Conservation (phyloP, 257 asterid species). For the Gentiana straminea region DNA sequence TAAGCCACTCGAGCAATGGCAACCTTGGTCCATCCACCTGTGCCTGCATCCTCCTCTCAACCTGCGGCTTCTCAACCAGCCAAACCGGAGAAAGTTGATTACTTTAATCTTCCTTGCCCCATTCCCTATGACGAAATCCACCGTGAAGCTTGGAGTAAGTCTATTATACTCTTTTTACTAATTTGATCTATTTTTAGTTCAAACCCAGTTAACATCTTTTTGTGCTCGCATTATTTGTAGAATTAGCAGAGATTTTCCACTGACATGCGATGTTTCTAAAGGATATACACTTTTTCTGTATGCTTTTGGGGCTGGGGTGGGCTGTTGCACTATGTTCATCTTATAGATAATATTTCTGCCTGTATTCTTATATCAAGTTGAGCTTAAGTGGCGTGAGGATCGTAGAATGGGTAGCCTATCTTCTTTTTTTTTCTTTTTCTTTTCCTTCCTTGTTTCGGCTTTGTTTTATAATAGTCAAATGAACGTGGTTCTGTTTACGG, state of each 20-base stretch:
- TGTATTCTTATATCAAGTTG: not conserved
- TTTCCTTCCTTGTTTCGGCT: no score
- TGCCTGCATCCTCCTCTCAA: constrained; percentile 17
- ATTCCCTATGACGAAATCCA: constrained; percentile 92
- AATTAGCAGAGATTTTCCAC: not conserved
- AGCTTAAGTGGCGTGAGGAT: no score
- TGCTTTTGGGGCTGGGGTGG: no score
- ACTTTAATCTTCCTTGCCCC: constrained; percentile 77
- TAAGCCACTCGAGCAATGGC: constrained; percentile 39
- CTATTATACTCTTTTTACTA: constrained; percentile 2
- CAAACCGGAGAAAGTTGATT: constrained; percentile 53
- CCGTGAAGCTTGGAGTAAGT: constrained; percentile 89
- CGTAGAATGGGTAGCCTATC: no score
- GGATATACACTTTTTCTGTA: not conserved
- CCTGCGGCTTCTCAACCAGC: constrained; percentile 32
- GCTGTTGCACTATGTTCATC: no score
- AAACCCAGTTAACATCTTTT: no score
- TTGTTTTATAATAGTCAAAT: no score
- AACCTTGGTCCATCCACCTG: constrained; percentile 34
- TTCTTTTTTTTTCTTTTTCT: no score
- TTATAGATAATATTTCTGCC: not conserved
- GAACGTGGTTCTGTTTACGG: no score
- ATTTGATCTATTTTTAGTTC: not conserved
- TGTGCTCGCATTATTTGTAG: no score
- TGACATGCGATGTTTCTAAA: not conserved